Evolutionary conservation across 768 basidiomycete genomes (phyloP).

Genomic region (Naematelia aurantialba): DNA sequence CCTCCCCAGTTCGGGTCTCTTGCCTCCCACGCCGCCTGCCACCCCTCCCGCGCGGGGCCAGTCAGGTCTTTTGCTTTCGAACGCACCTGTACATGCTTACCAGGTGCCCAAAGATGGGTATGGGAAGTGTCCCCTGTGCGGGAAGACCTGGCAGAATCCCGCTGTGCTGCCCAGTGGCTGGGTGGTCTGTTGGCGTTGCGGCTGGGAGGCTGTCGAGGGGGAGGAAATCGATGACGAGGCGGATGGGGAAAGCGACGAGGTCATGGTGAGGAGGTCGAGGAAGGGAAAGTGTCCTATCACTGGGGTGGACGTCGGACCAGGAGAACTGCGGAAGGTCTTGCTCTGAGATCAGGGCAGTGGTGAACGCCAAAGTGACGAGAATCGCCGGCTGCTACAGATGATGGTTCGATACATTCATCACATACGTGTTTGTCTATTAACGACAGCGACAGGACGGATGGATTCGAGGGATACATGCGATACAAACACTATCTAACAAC

Average conservation of each 20-base stretch:
- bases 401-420: too few species aligned
- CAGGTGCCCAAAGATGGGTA: conserved; percentile 63
- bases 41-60: conserved; percentile 14
- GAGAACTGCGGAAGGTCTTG: conserved; percentile 83
- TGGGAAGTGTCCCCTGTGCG: conserved; percentile 83
- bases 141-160: conserved; percentile 69
- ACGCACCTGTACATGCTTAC: conserved; percentile 54
- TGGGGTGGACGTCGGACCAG: conserved; percentile 66
- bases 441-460: neutral
- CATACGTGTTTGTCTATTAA: too few species aligned
- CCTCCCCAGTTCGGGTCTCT: conserved; percentile 55
- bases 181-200: conserved; percentile 91
- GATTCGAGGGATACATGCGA: too few species aligned
- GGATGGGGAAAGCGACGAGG: conserved; percentile 10
- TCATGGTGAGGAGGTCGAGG: conserved; percentile 16
- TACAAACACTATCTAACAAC: too few species aligned
- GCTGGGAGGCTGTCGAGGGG: conserved; percentile 73
- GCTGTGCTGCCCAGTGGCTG: conserved; percentile 88
- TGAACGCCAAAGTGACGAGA: neutral
- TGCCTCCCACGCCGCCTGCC: conserved; percentile 24
- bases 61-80: neutral
- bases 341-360: conserved; percentile 53
- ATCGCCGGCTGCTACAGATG: too few species aligned
- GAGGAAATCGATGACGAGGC: conserved; percentile 28
- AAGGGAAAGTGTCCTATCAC: conserved; percentile 82